Percentiles rank a stretch among this genome's conserved stretches.
These are phyloP conservation scores for Rutstroemia sydowiana DNA, from an alignment of 2,329 filamentous ascomycete genomes.

Conservation along the genomic window DNA sequence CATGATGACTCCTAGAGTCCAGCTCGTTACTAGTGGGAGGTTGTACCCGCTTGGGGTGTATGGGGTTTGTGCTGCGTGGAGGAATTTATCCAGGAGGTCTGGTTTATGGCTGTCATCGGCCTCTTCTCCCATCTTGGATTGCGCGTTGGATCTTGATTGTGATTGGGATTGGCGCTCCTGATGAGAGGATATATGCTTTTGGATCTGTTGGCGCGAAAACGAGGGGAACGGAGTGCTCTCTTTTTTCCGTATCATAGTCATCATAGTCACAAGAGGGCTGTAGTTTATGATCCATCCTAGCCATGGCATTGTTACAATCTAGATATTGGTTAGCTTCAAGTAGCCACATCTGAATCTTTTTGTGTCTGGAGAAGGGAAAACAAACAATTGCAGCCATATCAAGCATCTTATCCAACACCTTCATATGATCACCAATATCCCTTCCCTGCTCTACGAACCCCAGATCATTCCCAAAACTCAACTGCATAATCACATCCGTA, in stretches of 20 bases:
- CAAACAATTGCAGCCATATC: not conserved
- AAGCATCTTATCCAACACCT: not conserved
- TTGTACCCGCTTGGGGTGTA: not conserved
- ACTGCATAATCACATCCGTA: conserved; percentile 12
- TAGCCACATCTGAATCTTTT: not conserved
- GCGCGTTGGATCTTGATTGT: too few species aligned
- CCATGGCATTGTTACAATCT: not conserved
- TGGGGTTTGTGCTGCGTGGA: not conserved
- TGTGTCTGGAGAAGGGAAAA: too few species aligned
- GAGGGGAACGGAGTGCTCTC: not conserved
- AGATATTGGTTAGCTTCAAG: not conserved
- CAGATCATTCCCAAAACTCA: conserved; percentile 11
- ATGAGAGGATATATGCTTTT: not conserved
- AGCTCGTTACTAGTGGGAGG: not conserved
- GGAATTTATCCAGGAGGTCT: not conserved
- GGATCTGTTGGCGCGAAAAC: not conserved
- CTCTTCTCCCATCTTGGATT: too few species aligned
- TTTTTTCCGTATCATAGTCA: too few species aligned
- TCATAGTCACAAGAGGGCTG: not conserved
- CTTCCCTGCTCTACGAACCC: conserved; percentile 12
- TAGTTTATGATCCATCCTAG: not conserved
- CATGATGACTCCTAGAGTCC: not conserved
- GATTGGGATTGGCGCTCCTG: not conserved
- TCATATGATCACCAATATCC: conserved; percentile 6
- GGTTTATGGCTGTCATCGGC: not conserved